Conservation (phyloP, 768 basidiomycete genomes). For the Roridomyces roridus region DNA sequence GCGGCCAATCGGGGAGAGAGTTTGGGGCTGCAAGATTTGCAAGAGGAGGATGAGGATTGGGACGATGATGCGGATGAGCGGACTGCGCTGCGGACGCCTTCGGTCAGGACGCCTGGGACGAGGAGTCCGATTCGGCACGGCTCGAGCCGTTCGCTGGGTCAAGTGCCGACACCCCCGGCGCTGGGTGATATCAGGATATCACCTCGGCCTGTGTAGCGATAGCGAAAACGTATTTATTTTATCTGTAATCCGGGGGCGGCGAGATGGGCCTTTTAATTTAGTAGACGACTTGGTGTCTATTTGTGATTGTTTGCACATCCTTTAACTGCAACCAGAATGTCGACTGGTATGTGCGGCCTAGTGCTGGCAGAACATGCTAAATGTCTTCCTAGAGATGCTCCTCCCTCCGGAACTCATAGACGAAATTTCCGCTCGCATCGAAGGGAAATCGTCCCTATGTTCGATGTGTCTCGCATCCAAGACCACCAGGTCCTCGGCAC, state of each 20-base stretch:
- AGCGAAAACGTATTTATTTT: constrained; percentile 6
- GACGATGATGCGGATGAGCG: constrained; percentile 57
- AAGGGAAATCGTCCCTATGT: too few relatives aligned
- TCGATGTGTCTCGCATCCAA: too few relatives aligned
- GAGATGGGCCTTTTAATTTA: neutral
- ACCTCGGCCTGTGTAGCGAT: constrained; percentile 18
- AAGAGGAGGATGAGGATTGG: constrained; percentile 69
- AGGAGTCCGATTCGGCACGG: neutral
- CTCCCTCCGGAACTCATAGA: neutral
- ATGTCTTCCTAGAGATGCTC: too few relatives aligned
- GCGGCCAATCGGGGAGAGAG: constrained; percentile 35
- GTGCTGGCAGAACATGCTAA: too few relatives aligned
- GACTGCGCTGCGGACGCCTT: constrained; percentile 29
- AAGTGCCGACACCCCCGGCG: neutral
- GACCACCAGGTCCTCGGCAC: too few relatives aligned
- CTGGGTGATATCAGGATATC: constrained; percentile 28
- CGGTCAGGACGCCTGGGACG: neutral
- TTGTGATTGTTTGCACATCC: too few relatives aligned
- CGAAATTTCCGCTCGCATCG: too few relatives aligned
- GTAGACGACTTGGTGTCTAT: too few relatives aligned
- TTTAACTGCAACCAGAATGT: too few relatives aligned
- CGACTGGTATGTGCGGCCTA: too few relatives aligned
- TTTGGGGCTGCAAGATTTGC: constrained; percentile 65
- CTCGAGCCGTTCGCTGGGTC: neutral
- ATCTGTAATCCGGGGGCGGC: constrained; percentile 5